These are phyloP conservation scores for Sodiomyces alkalinus DNA, from an alignment of 2,329 filamentous ascomycete species.

Conservation along the genomic window DNA sequence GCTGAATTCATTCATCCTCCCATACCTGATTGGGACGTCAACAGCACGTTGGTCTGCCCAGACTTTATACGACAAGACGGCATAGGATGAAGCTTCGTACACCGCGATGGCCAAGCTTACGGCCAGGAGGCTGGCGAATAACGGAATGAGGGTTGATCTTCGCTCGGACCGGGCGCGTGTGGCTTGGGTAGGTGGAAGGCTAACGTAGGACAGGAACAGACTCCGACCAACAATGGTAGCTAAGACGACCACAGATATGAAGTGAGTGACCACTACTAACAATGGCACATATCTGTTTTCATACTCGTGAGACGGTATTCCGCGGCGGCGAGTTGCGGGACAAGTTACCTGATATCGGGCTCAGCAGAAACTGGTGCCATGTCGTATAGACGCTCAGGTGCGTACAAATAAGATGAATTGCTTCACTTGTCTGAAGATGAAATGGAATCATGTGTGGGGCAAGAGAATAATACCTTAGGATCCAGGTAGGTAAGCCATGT, in stretches of 20 bases:
- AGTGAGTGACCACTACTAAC: constrained; percentile 9
- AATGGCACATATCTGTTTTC: constrained; percentile 6
- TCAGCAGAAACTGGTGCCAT: constrained; percentile 13
- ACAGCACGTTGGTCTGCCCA: constrained; percentile 29
- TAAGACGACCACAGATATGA: constrained; percentile 7
- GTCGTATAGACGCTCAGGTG: no score
- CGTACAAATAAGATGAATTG: no score
- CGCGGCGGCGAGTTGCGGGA: background rate
- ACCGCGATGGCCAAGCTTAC: constrained; percentile 27
- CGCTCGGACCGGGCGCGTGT: constrained; percentile 16
- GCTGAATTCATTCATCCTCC: constrained; percentile 7
- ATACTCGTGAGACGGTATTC: constrained; percentile 6
- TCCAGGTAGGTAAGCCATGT: no score
- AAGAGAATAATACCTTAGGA: no score
- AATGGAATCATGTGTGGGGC: no score
- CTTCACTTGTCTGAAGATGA: no score
- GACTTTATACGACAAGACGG: constrained; percentile 29
- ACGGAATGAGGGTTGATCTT: constrained; percentile 13
- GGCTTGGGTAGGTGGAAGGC: constrained; percentile 18
- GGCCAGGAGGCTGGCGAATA: constrained; percentile 28
- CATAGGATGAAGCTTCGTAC: constrained; percentile 27
- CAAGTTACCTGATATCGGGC: constrained; percentile 9
- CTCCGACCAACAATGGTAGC: constrained; percentile 9
- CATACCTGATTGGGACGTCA: constrained; percentile 20
- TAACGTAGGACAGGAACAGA: constrained; percentile 11